Evolutionary conservation across 768 basidiomycete genomes (phyloP).

Genomic region (Russula olivacea): DNA sequence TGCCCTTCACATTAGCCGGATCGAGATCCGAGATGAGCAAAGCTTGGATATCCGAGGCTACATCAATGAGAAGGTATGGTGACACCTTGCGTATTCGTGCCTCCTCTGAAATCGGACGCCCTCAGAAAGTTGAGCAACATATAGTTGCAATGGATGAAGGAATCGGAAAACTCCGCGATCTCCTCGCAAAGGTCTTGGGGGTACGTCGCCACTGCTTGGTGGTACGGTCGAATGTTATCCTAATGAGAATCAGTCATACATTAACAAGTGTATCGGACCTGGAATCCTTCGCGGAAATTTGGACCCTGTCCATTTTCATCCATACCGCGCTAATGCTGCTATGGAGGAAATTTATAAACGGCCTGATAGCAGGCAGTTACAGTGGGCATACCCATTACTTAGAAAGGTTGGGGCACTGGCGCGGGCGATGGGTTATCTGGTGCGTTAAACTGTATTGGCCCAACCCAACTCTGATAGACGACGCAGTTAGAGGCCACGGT

Average conservation of each 20-base stretch:
- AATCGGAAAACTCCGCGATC: conserved; percentile 58
- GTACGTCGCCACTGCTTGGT: conserved; percentile 37
- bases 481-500: conserved; percentile 76
- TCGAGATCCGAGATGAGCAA: conserved; percentile 90
- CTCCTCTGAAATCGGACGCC: not conserved
- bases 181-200: conserved; percentile 67
- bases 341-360: conserved; percentile 34
- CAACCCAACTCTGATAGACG: conserved; percentile 9
- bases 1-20: conserved; percentile 86
- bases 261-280: conserved; percentile 9
- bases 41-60: conserved; percentile 84
- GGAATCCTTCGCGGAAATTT: conserved; percentile 43
- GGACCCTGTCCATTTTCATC: conserved; percentile 61
- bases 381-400: conserved; percentile 49
- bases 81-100: not conserved
- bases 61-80: conserved; percentile 73
- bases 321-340: conserved; percentile 50
- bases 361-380: conserved; percentile 30
- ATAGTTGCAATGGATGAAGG: conserved; percentile 67
- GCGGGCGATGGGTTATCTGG: conserved; percentile 83
- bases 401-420: conserved; percentile 56
- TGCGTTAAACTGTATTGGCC: conserved; percentile 35
- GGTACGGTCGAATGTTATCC: not conserved
- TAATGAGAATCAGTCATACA: not conserved
- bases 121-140: conserved; percentile 69